Evolutionary conservation across 2,329 filamentous ascomycete genomes (phyloP), one percentile per base, ranked within the genome.

Genomic region (Helotiales sp.): DNA sequence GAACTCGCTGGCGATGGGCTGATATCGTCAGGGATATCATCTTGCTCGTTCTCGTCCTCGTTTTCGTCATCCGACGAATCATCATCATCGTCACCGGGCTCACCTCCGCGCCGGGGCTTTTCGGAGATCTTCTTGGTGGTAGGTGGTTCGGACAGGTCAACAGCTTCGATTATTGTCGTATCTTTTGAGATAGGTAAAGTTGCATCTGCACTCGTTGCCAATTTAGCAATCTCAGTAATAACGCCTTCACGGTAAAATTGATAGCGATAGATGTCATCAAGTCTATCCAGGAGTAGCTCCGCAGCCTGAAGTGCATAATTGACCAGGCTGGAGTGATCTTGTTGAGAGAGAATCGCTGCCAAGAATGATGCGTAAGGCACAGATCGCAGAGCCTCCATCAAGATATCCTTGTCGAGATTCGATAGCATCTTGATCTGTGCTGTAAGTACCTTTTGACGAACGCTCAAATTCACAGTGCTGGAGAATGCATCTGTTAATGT

Each of bases 351-450:
- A 60, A 99, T 99, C 0, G 93, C 92, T 1, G 95, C 95, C 29
- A 99, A 76, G 71, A 96, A 97, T 0, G 96, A 99, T 2, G 95
- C 92, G 73, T 98, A 99, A 0, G 95, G 91, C 1, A 99, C 93
- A 15, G 90, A 84, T 25, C 88, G 88, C 29, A 99, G 76, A 8
- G 93, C 89, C 67, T 97, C 93, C 60, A 91, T 83, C 3, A 99
- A 82, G 51, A 99, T 91, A 34, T 83, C 80, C 42, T 85, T 86
- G 66, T 97, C 91, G n/a, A 99, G 77, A 64, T 97, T 96, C 12
- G 92, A 96, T 9, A 99, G 82, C 91, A 99, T 98, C 76, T 98
- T 98, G 44, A 98, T 78, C 69, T 99, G 95, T n/a, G 93, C 95
- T 19, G 86, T 91, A 31, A 99, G 81, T 2, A 99, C 95, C 75